Evolutionary conservation across 257 asterid species (phyloP).

Genomic region (Nyctanthes arbortristis): DNA sequence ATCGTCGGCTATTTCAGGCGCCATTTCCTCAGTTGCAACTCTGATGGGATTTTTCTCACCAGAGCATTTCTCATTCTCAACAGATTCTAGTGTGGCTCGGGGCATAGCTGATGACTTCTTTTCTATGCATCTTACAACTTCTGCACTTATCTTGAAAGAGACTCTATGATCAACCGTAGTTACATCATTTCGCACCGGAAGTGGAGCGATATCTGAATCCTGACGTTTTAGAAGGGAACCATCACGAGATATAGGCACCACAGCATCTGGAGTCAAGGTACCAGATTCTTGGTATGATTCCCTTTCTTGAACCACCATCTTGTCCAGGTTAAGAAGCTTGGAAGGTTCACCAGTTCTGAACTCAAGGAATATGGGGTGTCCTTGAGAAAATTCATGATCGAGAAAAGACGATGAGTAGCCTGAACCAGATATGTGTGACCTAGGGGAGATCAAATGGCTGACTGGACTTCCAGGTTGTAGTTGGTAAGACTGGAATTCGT

Average conservation of each 20-base stretch:
- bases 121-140: slow-evolving; percentile 61
- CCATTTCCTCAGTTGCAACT: slow-evolving; percentile 34
- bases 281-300: slow-evolving; percentile 76
- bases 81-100: slow-evolving; percentile 30
- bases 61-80: slow-evolving; percentile 30
- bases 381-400: slow-evolving; percentile 54
- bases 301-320: slow-evolving; percentile 62
- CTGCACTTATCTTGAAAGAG: slow-evolving; percentile 76
- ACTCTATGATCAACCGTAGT: slow-evolving; percentile 54
- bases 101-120: slow-evolving; percentile 40
- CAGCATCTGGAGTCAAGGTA: slow-evolving; percentile 65
- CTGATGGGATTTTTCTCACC: slow-evolving; percentile 28
- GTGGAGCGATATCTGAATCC: slow-evolving; percentile 45
- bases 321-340: slow-evolving; percentile 72
- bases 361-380: slow-evolving; percentile 65
- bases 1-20: slow-evolving; percentile 37
- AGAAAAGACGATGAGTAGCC: slow-evolving; percentile 88
- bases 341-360: slow-evolving; percentile 57
- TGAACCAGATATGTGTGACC: slow-evolving; percentile 82
- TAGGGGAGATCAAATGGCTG: slow-evolving; percentile 88
- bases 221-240: slow-evolving; percentile 41
- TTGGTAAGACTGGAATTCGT: slow-evolving; percentile 84
- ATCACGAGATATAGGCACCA: slow-evolving; percentile 34
- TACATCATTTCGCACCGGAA: slow-evolving; percentile 43
- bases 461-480: slow-evolving; percentile 97